A percentile compares a stretch with the other conserved stretches of the same genome.
phyloP scores from a whole-genome alignment of 768 basidiomycete genomes.

The Lentinus brumalis region DNA sequence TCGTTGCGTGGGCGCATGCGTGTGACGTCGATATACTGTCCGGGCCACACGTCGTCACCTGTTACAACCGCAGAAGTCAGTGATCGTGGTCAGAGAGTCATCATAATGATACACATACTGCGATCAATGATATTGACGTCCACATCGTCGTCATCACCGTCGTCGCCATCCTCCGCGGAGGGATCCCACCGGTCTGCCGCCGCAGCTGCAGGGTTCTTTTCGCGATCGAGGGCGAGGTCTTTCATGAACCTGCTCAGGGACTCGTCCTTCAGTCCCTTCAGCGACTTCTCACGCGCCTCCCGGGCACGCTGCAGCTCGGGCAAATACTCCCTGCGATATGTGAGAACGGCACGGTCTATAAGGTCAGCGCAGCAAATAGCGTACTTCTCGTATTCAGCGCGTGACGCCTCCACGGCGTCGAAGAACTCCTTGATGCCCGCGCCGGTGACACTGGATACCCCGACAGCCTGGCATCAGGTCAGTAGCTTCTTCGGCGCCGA shows the following conservation, averaged over 20 bases:
- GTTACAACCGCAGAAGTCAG: conserved; percentile 19
- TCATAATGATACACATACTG: conserved; percentile 48
- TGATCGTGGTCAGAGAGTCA: conserved; percentile 13
- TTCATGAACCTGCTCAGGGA: conserved; percentile 77
- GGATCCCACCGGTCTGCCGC: conserved; percentile 64
- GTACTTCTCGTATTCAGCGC: conserved; percentile 88
- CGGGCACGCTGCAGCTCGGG: conserved; percentile 83
- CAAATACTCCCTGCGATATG: conserved; percentile 72
- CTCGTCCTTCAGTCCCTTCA: conserved; percentile 70
- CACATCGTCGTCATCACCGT: conserved; percentile 50
- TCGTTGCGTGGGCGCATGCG: conserved; percentile 54
- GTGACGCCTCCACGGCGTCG: conserved; percentile 83
- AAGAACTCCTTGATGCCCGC: conserved; percentile 92
- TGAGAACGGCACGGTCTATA: background rate
- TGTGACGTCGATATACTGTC: conserved; percentile 76
- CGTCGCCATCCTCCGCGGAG: conserved; percentile 52
- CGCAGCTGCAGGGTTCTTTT: conserved; percentile 58
- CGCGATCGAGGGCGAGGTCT: conserved; percentile 77
- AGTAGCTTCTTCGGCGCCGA: background rate
- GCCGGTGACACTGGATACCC: conserved; percentile 96
- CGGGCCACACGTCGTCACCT: conserved; percentile 74
- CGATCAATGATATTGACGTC: conserved; percentile 67
- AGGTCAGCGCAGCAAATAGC: conserved; percentile 24
- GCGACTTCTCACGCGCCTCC: conserved; percentile 59
- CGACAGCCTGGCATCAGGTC: conserved; percentile 69